These are phyloP conservation scores for Orbilia ellipsospora DNA, from an alignment of 2,329 filamentous ascomycete species.

Conservation along the genomic window DNA sequence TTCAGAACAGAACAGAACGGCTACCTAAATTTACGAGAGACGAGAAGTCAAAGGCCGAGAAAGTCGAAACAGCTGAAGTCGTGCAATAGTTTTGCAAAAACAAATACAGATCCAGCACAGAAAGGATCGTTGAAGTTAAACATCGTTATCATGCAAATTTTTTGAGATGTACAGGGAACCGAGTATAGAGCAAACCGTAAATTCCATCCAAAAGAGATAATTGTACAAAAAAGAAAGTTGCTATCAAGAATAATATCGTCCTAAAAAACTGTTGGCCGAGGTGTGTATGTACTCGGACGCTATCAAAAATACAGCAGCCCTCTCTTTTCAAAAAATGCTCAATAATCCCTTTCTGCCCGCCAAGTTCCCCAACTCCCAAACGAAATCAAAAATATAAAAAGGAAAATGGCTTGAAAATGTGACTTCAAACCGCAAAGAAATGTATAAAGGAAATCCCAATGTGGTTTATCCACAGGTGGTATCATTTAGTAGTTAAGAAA, in stretches of 20 bases:
- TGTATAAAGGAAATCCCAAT: background rate
- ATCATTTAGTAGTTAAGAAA: slow-evolving; percentile 16
- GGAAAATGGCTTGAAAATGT: background rate
- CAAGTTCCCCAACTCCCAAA: background rate
- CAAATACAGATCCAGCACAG: background rate
- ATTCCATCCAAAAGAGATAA: slow-evolving; percentile 27
- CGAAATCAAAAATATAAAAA: background rate
- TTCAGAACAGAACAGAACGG: no score
- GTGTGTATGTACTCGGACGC: slow-evolving; percentile 11
- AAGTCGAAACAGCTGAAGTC: no score
- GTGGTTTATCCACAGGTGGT: slow-evolving; percentile 7
- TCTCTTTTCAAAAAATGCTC: slow-evolving; percentile 8
- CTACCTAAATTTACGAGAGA: no score
- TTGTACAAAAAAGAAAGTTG: slow-evolving; percentile 18
- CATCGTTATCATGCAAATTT: slow-evolving; percentile 40
- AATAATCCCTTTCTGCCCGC: background rate
- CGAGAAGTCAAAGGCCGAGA: no score
- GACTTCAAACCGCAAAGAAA: no score
- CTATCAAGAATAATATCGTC: slow-evolving; percentile 16
- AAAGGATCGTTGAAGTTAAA: slow-evolving; percentile 13
- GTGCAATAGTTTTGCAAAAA: background rate
- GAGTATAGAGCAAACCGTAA: slow-evolving; percentile 22
- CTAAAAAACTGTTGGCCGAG: slow-evolving; percentile 4
- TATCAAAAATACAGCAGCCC: slow-evolving; percentile 1
- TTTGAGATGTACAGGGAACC: slow-evolving; percentile 30